Percentiles rank a stretch among this genome's conserved stretches.
Evolutionary conservation across 176 grass and related monocot genomes (phyloP).

Genomic region (Thalia dealbata): DNA sequence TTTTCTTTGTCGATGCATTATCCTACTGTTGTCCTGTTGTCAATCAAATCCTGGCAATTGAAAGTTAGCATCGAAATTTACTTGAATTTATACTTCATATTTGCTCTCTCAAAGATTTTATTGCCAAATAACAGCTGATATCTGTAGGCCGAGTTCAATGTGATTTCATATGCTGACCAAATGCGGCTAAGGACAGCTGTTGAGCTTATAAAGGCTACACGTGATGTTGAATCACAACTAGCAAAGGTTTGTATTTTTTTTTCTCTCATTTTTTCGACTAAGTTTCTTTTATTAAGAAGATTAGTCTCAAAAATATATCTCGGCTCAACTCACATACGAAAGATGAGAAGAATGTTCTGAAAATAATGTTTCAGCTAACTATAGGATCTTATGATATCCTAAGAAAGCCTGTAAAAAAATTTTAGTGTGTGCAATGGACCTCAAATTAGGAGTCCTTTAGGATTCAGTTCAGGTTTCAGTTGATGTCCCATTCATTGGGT

Average conservation of each 20-base stretch:
- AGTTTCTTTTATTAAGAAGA: neutral
- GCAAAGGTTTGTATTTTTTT: slow-evolving; percentile 36
- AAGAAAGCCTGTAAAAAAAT: too few species aligned
- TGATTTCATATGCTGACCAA: slow-evolving; percentile 73
- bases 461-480: too few species aligned
- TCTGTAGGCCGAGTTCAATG: slow-evolving; percentile 81
- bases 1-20: neutral
- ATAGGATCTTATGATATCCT: too few species aligned
- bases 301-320: too few species aligned
- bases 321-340: too few species aligned
- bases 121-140: neutral
- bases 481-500: too few species aligned
- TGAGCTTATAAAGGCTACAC: slow-evolving; percentile 76
- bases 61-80: neutral
- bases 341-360: too few species aligned
- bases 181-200: slow-evolving; percentile 91
- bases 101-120: neutral
- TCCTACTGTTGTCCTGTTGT: neutral
- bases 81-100: neutral
- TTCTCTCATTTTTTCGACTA: slow-evolving; percentile 7
- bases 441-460: too few species aligned
- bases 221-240: slow-evolving; percentile 82
- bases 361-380: neutral
- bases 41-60: neutral
- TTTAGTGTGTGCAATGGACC: too few species aligned